Conservation (phyloP, 116 monocot genomes). For the Cymodocea nodosa region DNA sequence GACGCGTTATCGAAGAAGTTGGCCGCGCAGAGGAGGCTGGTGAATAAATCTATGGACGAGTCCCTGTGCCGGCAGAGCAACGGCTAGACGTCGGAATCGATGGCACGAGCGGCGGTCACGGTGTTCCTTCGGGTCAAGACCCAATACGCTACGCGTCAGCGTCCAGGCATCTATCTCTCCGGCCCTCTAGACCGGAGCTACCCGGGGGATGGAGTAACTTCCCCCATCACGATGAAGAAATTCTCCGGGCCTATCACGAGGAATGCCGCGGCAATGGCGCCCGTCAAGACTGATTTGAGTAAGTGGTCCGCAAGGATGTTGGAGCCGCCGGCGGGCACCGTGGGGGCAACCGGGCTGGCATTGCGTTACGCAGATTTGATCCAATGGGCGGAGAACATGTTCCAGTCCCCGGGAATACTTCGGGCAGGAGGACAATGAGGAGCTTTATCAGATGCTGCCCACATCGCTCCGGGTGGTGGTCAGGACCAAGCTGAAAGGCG, state of each 20-base stretch:
- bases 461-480: slow-evolving; percentile 26
- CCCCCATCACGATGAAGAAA: neutral
- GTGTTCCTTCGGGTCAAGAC: slow-evolving; percentile 15
- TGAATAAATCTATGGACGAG: slow-evolving; percentile 34
- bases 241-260: slow-evolving; percentile 1
- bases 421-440: slow-evolving; percentile 27
- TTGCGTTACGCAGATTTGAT: slow-evolving; percentile 54
- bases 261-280: neutral
- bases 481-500: slow-evolving; percentile 35
- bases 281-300: neutral
- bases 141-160: neutral
- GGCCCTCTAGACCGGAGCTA: neutral
- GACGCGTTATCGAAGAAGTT: slow-evolving; percentile 16
- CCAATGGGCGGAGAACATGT: slow-evolving; percentile 25
- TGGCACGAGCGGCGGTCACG: slow-evolving; percentile 33
- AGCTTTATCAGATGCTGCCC: slow-evolving; percentile 45
- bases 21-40: slow-evolving; percentile 22
- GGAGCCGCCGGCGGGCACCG: slow-evolving; percentile 14
- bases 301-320: slow-evolving; percentile 6
- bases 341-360: slow-evolving; percentile 36
- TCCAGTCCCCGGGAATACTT: slow-evolving; percentile 2
- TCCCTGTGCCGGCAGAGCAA: slow-evolving; percentile 43
- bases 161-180: neutral
- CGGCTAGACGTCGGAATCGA: slow-evolving; percentile 33
- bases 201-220: neutral